phyloP scores from a whole-genome alignment of 495 filamentous ascomycete species.

The Beverwykella pulmonaria region DNA sequence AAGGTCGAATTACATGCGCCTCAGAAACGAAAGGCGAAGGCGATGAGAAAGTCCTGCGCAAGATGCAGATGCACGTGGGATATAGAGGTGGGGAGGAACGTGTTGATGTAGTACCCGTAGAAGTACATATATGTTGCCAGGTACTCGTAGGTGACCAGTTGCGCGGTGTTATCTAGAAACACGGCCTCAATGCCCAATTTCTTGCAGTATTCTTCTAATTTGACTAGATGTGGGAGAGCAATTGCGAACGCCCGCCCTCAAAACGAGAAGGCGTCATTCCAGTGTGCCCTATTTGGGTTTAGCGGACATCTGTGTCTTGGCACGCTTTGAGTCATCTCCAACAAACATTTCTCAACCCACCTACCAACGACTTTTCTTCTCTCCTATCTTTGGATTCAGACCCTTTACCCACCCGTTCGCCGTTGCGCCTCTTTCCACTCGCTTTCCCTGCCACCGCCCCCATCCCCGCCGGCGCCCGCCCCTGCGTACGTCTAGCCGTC shows the following conservation, averaged over 20 bases:
- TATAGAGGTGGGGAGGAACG: slow-evolving; percentile 10
- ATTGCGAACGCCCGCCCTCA: neutral
- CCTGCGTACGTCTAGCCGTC: too few relatives aligned
- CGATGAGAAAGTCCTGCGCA: slow-evolving; percentile 14
- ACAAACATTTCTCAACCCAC: too few relatives aligned
- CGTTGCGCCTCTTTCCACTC: too few relatives aligned
- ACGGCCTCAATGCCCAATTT: slow-evolving; percentile 7
- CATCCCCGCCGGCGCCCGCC: too few relatives aligned
- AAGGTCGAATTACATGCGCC: slow-evolving; percentile 3
- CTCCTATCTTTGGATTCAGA: too few relatives aligned
- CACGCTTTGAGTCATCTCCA: too few relatives aligned
- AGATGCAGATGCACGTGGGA: neutral
- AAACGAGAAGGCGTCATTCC: slow-evolving; percentile 5
- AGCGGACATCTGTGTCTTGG: too few relatives aligned
- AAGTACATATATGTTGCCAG: slow-evolving; percentile 27
- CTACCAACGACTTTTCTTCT: too few relatives aligned
- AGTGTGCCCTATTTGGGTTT: too few relatives aligned
- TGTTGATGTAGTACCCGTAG: slow-evolving; percentile 16
- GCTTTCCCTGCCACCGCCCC: too few relatives aligned
- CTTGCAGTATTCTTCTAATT: slow-evolving; percentile 4
- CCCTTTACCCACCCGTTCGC: too few relatives aligned
- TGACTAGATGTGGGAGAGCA: neutral
- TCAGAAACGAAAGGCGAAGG: slow-evolving; percentile 16
- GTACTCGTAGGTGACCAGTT: slow-evolving; percentile 5
- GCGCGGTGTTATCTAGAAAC: slow-evolving; percentile 14